Base-by-base conservation (phyloP, 345 rosid species). In the Noccaea caerulescens region DNA sequence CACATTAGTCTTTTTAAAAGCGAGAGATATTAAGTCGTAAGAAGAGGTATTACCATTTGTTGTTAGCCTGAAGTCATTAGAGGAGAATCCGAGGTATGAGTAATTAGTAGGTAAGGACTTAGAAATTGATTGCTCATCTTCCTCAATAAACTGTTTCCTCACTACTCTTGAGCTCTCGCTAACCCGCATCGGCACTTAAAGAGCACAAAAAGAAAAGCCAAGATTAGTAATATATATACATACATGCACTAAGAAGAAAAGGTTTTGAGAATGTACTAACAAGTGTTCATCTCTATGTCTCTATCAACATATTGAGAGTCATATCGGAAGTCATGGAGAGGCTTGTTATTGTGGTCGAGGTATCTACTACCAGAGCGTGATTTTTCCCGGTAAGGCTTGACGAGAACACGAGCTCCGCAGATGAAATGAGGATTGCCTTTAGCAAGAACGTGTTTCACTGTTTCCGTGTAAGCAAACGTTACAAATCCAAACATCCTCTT, bases 401-500 rank as follows among this genome's bases (percentile, higher is more conserved):
- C 98, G 12, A 93, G 87, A 44, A 93, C 98, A 41, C 97, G 94
- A 37, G 98, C 87, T 20, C 84, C 88, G 2, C 94, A 91, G 0
- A 93, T 87, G 39, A 82, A 89, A 82, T 93, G 98, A 51, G 98
- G 98, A 76, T 91, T 93, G 41, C 97, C 95, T 77, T 91, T 86
- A 6, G 87, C 83, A 70, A 91, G 80, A 73, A 89, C 80, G 71
- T 72, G 82, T 79, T 82, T 91, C 23, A 85, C 98, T 0, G 95
- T 91, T 75, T 89, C 93, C 0, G 84, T 47, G 10, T 58, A 84
- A 56, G 76, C 78, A 66, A 93, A 93, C 2, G 97, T 87, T 57
- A 91, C 97, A 68, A 93, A 93, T 42, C 98, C 98, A 55, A 87
- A 93, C 98, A 93, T 91, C 77, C 95, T 81, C 80, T 85, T 87